Base-by-base conservation (phyloP, 2,329 filamentous ascomycete species). In the Aspergillus melleus region DNA sequence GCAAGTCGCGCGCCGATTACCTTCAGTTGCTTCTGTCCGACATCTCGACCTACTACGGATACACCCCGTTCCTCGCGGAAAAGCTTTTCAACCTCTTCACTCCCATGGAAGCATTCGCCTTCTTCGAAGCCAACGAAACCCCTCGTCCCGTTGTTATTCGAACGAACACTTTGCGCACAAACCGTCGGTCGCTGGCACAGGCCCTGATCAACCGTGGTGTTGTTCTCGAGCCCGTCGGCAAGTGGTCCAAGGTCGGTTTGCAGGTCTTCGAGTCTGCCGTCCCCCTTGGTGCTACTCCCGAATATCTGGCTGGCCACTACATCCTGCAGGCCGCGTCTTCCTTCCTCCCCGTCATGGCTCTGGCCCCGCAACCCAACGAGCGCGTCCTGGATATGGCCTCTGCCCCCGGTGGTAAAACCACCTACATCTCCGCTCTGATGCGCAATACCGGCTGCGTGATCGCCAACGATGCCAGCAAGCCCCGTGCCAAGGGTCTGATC, bases 41-140 rank as follows among this genome's bases (percentile, higher is more conserved):
- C 72, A 90, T 98, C 60, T 97, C 92, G 80, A 87, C 90, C 58
- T 99, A 99, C 83, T 99, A 99, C 74, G 93, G 94, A 61, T 99
- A 99, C 81, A 96, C 91, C 3, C 87, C 90, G 42, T 98, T 90
- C 79, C 84, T 99, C n/a, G 95, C 93, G 4, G 91, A 96, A 78
- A 99, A 98, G 83, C 87, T 99, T 16, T 92, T 93, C 80, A 89
- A 90, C 72, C 87, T 99, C 6, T 98, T 99, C 79, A 88, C 92
- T 1, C 91, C 95, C 0, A 88, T 90, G 68, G 95, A 99, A 80
- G 95, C 95, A 0, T 96, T 98, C 68, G 93, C 93, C 57, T 99
- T 99, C 79, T 98, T 99, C 80, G 95, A 99, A 80, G 94, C 94
- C 70, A 99, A 99, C 87, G 95, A 99, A 80, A 92, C 91, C 29